A percentile compares a stretch with the other conserved stretches of the same genome.
Evolutionary conservation across 2,329 filamentous ascomycete genomes (phyloP).

Genomic region (Ascochyta pisi): DNA sequence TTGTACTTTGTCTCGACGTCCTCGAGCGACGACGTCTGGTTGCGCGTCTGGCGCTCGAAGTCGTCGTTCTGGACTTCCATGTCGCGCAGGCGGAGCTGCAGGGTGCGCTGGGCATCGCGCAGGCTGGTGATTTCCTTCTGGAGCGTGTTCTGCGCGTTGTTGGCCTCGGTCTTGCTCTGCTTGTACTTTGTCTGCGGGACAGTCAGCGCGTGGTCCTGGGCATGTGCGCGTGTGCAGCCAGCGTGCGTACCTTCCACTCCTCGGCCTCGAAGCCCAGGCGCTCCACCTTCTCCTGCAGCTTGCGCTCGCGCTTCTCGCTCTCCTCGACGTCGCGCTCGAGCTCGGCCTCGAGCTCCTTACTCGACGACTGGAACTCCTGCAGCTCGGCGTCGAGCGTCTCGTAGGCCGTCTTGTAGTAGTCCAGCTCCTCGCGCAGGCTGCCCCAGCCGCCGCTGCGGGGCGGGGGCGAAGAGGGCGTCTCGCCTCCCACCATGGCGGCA

Average conservation of each 20-base stretch:
- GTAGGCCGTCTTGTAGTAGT: conserved; percentile 97
- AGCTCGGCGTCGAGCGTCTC: conserved; percentile 90
- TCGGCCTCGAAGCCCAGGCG: conserved; percentile 86
- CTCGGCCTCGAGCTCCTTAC: conserved; percentile 91
- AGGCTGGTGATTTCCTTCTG: conserved; percentile 96
- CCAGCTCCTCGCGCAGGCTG: conserved; percentile 73
- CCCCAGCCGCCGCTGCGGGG: conserved; percentile 40
- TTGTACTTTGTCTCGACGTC: conserved; percentile 98
- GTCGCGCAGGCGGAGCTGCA: conserved; percentile 86
- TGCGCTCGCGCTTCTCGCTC: conserved; percentile 89
- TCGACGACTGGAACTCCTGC: conserved; percentile 91
- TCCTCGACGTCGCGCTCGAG: conserved; percentile 95
- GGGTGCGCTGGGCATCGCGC: conserved; percentile 79
- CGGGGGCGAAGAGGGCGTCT: conserved; percentile 42
- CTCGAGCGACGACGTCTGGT: conserved; percentile 93
- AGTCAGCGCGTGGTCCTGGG: not conserved
- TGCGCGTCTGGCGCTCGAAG: conserved; percentile 93
- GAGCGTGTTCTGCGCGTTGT: conserved; percentile 79
- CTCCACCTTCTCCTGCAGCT: conserved; percentile 86
- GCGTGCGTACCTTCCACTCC: conserved; percentile 89
- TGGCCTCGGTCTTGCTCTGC: conserved; percentile 89
- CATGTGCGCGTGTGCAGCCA: not conserved
- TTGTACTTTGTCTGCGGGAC: conserved; percentile 83
- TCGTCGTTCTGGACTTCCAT: conserved; percentile 99
- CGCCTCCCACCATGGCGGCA: conserved; percentile 40